phyloP scores from a whole-genome alignment of 257 asterid genomes.

The Pogostemon cablin region DNA sequence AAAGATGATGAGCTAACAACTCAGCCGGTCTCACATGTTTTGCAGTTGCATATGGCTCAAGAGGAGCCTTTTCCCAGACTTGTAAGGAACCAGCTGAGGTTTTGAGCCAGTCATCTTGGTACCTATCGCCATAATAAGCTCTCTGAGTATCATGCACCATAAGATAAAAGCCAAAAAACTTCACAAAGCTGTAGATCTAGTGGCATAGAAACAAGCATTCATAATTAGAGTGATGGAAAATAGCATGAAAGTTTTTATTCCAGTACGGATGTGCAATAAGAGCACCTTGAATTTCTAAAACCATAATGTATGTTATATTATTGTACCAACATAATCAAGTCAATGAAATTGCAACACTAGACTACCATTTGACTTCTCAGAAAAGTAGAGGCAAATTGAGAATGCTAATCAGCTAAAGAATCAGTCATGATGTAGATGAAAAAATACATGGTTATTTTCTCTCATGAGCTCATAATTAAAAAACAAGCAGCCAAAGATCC shows the following conservation, averaged over 20 bases:
- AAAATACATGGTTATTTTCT: neutral
- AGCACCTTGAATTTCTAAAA: constrained; percentile 1
- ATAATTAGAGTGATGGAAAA: constrained; percentile 3
- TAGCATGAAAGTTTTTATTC: neutral
- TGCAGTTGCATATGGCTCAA: constrained; percentile 94
- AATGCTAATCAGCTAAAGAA: neutral
- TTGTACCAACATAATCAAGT: constrained; percentile 13
- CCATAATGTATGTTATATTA: neutral
- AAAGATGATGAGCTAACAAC: constrained; percentile 15
- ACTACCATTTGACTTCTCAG: constrained; percentile 11
- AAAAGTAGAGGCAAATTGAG: constrained; percentile 14
- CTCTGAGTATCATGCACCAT: constrained; percentile 27
- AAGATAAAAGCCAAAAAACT: constrained; percentile 21
- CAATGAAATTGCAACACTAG: neutral
- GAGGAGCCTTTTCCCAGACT: constrained; percentile 98
- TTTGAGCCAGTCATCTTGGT: constrained; percentile 99
- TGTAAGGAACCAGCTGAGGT: constrained; percentile 82
- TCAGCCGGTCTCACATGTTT: constrained; percentile 66
- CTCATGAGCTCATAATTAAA: constrained; percentile 1
- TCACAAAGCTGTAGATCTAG: constrained; percentile 18
- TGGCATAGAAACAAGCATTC: constrained; percentile 8
- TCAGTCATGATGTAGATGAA: constrained; percentile 2
- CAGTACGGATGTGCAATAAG: neutral
- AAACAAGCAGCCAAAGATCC: constrained; percentile 12
- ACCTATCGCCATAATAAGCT: constrained; percentile 53